Evolutionary conservation across 2,329 filamentous ascomycete genomes (phyloP), one percentile per base, ranked within the genome.

Genomic region (Diaporthe humulicola): DNA sequence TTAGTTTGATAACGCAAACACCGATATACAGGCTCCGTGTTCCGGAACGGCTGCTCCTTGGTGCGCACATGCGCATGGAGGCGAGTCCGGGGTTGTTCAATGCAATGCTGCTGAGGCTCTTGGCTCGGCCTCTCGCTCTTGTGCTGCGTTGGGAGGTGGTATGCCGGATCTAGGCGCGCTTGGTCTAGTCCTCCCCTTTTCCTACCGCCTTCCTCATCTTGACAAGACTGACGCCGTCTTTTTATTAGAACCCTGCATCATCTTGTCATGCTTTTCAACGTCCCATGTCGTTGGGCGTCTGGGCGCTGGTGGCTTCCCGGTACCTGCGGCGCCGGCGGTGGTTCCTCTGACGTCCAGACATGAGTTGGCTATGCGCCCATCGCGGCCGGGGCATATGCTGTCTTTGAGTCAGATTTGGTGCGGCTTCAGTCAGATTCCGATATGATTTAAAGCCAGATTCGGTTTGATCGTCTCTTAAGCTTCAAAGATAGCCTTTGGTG

Each of bases 181-280:
- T 40, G 48, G 64, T 69, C 64, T 69, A 69, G 33, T 69, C 30
- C 15, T 69, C 33, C 8, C 48, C 64, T 33, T 54, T 69, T 54
- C n/a, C n/a, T 69, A 69, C 64, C 64, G 64, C 64, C 64, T 69
- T 54, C 64, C 64, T 69, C 64, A 54, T 69, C 45, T 54, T 28
- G 48, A 69, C 64, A 54, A 69, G 64, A 40, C 38, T 40, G 64
- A 28, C 64, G 48, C 64, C 36, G 33, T 54, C 30, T 38, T 38
- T 50, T 52, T 52, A 15, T 52, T 19, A 52, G 19, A 52, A 52
- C 45, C 64, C 30, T 67, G 64, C 64, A 38, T 52, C 45, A 33
- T 22, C 64, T 28, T 52, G 45, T 19, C 60, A 33, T 48, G 40
- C 25, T 64, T 64, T 40, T 67, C 64, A 52, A 22, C 33, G 22